Evolutionary conservation across 352 stramenopile genomes (phyloP), one percentile per base, ranked within the genome.

Genomic region (Phytophthora megakarya): DNA sequence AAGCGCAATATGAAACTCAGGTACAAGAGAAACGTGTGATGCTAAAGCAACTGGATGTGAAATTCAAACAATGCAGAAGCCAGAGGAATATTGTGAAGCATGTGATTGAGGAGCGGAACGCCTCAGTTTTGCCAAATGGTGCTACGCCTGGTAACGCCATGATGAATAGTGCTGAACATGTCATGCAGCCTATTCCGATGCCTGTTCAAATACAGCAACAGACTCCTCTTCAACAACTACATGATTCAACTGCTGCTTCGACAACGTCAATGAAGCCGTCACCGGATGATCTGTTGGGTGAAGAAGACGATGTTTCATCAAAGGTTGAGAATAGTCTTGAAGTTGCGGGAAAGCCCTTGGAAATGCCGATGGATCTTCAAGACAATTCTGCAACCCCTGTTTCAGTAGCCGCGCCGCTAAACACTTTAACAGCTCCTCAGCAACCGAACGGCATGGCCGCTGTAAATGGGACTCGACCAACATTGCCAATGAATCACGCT

Each of bases 21-120:
- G 84, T 90, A 18, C 80, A 88, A 43, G 80, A 88, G 33, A 92
- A 92, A 65, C 80, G 77, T 21, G 57, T 75, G 19, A 82, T 77
- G 45, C 71, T 93, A 4, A 89, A 93, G 61, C 81, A 89, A 55
- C 53, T 93, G 3, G 81, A 93, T 61, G 78, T 86, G 37, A 90
- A 91, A 52, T 92, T 89, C 61, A 90, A 89, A 49, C 82, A 85
- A 59, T 93, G 83, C 60, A 82, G 77, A 22, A 90, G 73, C 32
- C 87, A 95, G 61, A 76, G 86, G 19, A 82, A 85, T 13, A 88
- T 93, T 52, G 83, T 95, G n/a, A 88, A 89, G 61, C 76, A 89
- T 52, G 85, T 93, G 40, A 92, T 93, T 69, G 78, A 78, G 42
- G 73, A 52, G 55, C 83, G 69, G n/a, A 72, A 67, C 58, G 55